A percentile compares a stretch with the other conserved stretches of the same genome.
These are phyloP conservation scores for Rhizopus sp. DNA, from an alignment of 371 early-diverging fungal genomes.

Conservation along the genomic window DNA sequence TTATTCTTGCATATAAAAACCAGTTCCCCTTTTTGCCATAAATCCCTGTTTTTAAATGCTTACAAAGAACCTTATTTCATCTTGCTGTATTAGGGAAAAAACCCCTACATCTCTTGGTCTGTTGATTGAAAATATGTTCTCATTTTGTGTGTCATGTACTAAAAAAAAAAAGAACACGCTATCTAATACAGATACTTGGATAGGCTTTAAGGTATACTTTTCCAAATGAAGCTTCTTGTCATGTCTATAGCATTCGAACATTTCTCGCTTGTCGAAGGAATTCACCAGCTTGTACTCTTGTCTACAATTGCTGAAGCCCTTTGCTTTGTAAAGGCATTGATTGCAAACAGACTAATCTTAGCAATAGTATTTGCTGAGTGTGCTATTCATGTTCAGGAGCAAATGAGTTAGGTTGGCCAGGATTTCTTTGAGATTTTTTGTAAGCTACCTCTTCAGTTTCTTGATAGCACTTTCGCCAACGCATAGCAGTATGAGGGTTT, in stretches of 20 bases:
- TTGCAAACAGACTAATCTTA: slow-evolving; percentile 18
- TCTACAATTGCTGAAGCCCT: slow-evolving; percentile 18
- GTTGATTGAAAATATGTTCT: too few species aligned
- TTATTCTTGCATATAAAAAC: too few species aligned
- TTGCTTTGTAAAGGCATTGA: slow-evolving; percentile 22
- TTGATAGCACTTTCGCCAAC: not conserved
- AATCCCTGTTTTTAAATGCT: too few species aligned
- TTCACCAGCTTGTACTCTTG: slow-evolving; percentile 13
- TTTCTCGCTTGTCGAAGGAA: slow-evolving; percentile 19
- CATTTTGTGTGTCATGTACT: slow-evolving; percentile 14
- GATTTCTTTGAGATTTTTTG: slow-evolving; percentile 8
- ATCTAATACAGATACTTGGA: slow-evolving; percentile 19
- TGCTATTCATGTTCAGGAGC: slow-evolving; percentile 5
- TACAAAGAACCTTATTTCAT: too few species aligned
- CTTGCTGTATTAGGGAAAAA: too few species aligned
- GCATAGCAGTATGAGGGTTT: slow-evolving; percentile 7
- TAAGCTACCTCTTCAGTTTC: slow-evolving; percentile 7
- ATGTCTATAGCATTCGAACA: slow-evolving; percentile 17
- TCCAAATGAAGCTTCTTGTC: slow-evolving; percentile 14
- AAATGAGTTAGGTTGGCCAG: slow-evolving; percentile 7
- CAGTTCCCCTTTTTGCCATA: too few species aligned
- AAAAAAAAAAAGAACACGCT: slow-evolving; percentile 17
- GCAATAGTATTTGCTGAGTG: slow-evolving; percentile 13
- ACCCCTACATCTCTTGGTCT: too few species aligned
- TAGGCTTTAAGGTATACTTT: slow-evolving; percentile 17